A percentile compares a stretch with the other conserved stretches of the same genome.
These are phyloP conservation scores for Daldinia sp. DNA, from an alignment of 2,329 filamentous ascomycete genomes.

Conservation along the genomic window DNA sequence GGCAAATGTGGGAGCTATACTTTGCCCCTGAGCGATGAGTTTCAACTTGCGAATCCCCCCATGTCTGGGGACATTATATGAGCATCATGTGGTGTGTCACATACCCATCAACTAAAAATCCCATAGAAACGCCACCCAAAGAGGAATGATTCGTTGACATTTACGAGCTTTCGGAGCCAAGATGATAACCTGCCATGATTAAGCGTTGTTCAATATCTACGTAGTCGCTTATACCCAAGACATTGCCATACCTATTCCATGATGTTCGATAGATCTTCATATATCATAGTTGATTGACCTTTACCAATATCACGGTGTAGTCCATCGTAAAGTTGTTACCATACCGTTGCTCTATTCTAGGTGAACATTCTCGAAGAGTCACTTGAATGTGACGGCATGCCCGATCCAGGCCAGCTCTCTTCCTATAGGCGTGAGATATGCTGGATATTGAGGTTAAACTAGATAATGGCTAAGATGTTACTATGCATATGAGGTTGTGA, in stretches of 20 bases:
- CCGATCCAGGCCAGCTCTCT: no score
- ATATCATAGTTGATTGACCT: background rate
- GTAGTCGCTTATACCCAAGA: background rate
- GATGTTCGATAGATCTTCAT: background rate
- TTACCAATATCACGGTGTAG: background rate
- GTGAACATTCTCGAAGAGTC: background rate
- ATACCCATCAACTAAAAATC: background rate
- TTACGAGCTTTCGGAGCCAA: background rate
- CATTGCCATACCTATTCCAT: background rate
- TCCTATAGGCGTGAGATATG: no score
- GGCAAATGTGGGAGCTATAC: background rate
- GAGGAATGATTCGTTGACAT: background rate
- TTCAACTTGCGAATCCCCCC: background rate
- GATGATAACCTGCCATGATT: background rate
- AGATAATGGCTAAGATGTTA: no score
- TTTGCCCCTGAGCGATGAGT: background rate
- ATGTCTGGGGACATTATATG: background rate
- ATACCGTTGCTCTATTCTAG: background rate
- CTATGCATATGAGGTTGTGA: no score
- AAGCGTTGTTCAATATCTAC: background rate
- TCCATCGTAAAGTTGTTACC: background rate
- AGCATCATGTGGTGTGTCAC: background rate
- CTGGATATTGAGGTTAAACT: no score
- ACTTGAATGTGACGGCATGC: background rate
- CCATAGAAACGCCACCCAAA: background rate